Base-by-base conservation (phyloP, 2,329 filamentous ascomycete species). In the Spiromastix sp. region DNA sequence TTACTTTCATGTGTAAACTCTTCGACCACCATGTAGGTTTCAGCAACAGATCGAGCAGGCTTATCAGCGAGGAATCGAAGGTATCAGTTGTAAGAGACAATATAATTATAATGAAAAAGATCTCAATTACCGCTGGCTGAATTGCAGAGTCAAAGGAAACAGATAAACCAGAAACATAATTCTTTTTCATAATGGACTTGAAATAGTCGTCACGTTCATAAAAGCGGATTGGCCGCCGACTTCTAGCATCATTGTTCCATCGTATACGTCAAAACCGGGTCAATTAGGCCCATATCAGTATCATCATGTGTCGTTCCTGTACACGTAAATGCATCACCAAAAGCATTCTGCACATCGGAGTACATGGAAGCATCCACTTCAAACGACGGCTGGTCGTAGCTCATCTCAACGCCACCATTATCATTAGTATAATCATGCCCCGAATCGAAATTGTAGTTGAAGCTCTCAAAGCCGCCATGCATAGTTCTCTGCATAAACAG, bases 401-500 rank as follows among this genome's bases (percentile, higher is more conserved):
- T 22, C 3, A 15, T 17, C 13, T 13, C 7, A 4, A 21, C 30
- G 8, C 25, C 31, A n/a, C 17, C 7, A 6, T 16, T 25, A 18
- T 30, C 27, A 21, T 18, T 22, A 22, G 12, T 20, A 31, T 55
- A 40, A 26, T 53, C 38, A 25, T 40, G 29, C 12, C 36, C 33
- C 48, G 15, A 41, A 41, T 7, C 28, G 28, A 44, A 37, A 21
- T 44, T 33, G 19, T 40, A 7, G 20, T 29, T 31, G 31, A 45
- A 45, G 18, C 38, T 41, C 18, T 44, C 25, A 22, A 49, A 44
- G 12, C 57, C 55, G 4, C 52, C 49, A 18, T 61, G 42, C 30
- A 62, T 45, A 3, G 58, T 56, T 16, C 58, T 55, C 41, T 56
- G 56, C 48, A 61, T 55, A 39, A 62, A 63, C 4, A 63, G 37